Percentiles rank a stretch among this genome's conserved stretches.
Conservation (phyloP, 176 grass and related monocot species). For the Oryza meridionalis region DNA sequence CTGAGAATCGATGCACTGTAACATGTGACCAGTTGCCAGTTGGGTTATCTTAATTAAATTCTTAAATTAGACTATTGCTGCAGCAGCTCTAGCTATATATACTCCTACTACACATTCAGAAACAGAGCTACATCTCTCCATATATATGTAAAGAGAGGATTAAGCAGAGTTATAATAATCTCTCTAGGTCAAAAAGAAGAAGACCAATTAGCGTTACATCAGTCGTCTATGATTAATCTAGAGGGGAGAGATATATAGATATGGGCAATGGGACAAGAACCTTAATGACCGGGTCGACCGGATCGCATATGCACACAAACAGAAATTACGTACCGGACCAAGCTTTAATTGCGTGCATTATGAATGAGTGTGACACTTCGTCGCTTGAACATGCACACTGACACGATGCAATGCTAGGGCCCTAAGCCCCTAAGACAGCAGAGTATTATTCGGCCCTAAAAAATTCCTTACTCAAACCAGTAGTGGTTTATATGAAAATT, state of each 20-base stretch:
- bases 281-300: slow-evolving; percentile 38
- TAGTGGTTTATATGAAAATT: too few relatives aligned
- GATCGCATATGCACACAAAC: slow-evolving; percentile 8
- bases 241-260: neutral
- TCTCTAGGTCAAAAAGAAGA: slow-evolving; percentile 29
- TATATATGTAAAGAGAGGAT: too few relatives aligned
- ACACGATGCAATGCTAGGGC: neutral
- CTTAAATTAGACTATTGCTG: neutral
- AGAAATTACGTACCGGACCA: neutral
- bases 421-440: neutral
- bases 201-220: neutral
- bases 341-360: slow-evolving; percentile 27
- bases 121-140: neutral
- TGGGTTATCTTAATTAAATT: neutral
- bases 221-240: neutral
- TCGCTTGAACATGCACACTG: neutral
- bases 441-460: neutral
- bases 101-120: neutral
- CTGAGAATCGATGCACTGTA: neutral
- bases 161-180: too few relatives aligned
- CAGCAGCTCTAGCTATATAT: neutral
- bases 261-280: slow-evolving; percentile 22
- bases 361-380: neutral
- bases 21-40: slow-evolving; percentile 1
- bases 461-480: neutral